Conservation (phyloP, 2,329 filamentous ascomycete species). For the Talaromyces amestolkiae region DNA sequence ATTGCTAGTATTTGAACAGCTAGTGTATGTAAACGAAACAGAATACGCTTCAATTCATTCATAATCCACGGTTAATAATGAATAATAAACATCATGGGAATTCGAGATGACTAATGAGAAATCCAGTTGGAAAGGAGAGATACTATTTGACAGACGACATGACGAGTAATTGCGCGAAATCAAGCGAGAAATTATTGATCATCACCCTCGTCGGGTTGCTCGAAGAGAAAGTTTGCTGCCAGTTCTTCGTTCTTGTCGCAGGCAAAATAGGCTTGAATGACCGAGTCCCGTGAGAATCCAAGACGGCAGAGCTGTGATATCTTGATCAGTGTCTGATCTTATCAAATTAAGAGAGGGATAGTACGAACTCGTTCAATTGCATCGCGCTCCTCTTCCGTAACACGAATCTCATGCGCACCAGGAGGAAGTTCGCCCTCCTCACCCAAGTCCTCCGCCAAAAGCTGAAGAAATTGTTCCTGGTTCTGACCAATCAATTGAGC, state of each 20-base stretch:
- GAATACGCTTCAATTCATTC: slow-evolving; percentile 12
- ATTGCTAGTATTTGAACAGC: background rate
- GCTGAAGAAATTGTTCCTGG: slow-evolving; percentile 86
- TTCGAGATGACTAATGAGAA: slow-evolving; percentile 10
- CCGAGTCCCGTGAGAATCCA: slow-evolving; percentile 87
- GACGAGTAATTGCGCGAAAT: background rate
- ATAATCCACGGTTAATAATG: slow-evolving; percentile 14
- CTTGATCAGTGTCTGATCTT: background rate
- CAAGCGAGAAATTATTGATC: slow-evolving; percentile 29
- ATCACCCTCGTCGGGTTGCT: slow-evolving; percentile 82
- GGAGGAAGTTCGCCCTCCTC: slow-evolving; percentile 76
- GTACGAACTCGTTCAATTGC: slow-evolving; percentile 85
- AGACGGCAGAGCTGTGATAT: slow-evolving; percentile 75
- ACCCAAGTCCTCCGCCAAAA: slow-evolving; percentile 83
- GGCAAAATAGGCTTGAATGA: slow-evolving; percentile 97
- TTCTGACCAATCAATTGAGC: slow-evolving; percentile 89
- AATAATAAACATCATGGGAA: slow-evolving; percentile 16
- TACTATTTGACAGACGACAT: slow-evolving; percentile 15
- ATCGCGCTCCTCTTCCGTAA: slow-evolving; percentile 94
- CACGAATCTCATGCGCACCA: slow-evolving; percentile 81
- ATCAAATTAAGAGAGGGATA: background rate
- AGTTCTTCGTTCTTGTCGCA: slow-evolving; percentile 99
- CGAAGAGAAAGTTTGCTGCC: slow-evolving; percentile 96
- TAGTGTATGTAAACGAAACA: background rate
- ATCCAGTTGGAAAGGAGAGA: slow-evolving; percentile 3